Evolutionary conservation across 78 protist species (phyloP).

Genomic region (Neovahlkampfia damariscottae): DNA sequence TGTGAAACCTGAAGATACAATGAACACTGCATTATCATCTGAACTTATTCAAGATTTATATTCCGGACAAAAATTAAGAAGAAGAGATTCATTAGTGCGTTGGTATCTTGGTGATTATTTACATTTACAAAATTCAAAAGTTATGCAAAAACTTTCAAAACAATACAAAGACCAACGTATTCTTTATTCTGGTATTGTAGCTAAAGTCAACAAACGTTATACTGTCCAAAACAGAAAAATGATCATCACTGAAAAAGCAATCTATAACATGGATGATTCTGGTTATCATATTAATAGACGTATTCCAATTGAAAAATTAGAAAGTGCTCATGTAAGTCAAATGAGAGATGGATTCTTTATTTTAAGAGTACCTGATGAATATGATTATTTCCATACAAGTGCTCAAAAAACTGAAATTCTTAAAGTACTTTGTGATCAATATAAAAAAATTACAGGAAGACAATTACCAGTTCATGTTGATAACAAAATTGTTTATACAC

Average conservation of each 20-base stretch:
- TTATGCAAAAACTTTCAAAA: background rate
- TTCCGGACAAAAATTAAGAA: slow-evolving; percentile 1
- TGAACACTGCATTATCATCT: background rate
- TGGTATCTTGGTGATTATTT: background rate
- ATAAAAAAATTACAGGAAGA: background rate
- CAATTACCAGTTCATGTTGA: background rate
- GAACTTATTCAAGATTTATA: background rate
- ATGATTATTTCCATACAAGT: slow-evolving; percentile 4
- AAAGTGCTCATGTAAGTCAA: background rate
- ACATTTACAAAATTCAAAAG: background rate
- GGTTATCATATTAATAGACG: background rate
- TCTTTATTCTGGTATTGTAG: slow-evolving; percentile 53
- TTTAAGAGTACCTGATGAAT: background rate
- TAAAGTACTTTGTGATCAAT: background rate
- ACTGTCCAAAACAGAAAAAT: slow-evolving; percentile 66
- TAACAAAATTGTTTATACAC: background rate
- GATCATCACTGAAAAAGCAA: slow-evolving; percentile 43
- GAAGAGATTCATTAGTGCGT: background rate
- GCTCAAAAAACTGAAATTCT: background rate
- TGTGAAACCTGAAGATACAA: background rate
- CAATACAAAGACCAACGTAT: slow-evolving; percentile 37
- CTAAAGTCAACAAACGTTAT: slow-evolving; percentile 66
- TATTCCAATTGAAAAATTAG: background rate
- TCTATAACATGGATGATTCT: slow-evolving; percentile 18
- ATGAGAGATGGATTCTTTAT: background rate